Evolutionary conservation across 139 green algal species (phyloP).

Genomic region (Micractinium conductrix): DNA sequence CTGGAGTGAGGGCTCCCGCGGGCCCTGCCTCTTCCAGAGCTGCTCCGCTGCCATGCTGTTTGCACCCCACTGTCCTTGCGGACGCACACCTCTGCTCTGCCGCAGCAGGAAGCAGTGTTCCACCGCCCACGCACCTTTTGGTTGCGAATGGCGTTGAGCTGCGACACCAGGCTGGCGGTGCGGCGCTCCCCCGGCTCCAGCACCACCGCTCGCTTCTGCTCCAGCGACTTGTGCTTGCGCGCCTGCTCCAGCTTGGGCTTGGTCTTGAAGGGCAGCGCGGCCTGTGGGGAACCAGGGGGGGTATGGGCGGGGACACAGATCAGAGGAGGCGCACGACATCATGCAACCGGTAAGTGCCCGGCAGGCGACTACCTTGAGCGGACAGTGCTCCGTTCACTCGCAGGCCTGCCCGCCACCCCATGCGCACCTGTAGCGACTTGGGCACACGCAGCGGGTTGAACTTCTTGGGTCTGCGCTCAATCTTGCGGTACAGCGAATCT

Average conservation of each 20-base stretch:
- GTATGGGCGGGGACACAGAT: too few species aligned
- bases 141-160: constrained; percentile 97
- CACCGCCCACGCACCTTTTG: too few species aligned
- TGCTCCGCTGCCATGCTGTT: too few species aligned
- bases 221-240: constrained; percentile 81
- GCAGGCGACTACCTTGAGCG: too few species aligned
- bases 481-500: constrained; percentile 91
- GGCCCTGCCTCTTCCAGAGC: too few species aligned
- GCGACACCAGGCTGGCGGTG: constrained; percentile 70
- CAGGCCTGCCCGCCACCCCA: neutral
- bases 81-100: too few species aligned
- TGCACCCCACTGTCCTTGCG: too few species aligned
- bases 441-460: constrained; percentile 97
- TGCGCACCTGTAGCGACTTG: constrained; percentile 70
- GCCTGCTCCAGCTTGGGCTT: constrained; percentile 89
- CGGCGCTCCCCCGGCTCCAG: constrained; percentile 70
- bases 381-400: too few species aligned
- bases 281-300: constrained; percentile 42
- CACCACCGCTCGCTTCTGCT: constrained; percentile 87
- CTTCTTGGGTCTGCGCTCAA: constrained; percentile 80
- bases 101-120: too few species aligned
- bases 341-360: too few species aligned
- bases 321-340: neutral
- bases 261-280: constrained; percentile 91
- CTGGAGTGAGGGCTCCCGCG: too few species aligned